These are phyloP conservation scores for Tetrapisispora iriomotensis DNA, from an alignment of 805 yeast genomes.

Conservation along the genomic window DNA sequence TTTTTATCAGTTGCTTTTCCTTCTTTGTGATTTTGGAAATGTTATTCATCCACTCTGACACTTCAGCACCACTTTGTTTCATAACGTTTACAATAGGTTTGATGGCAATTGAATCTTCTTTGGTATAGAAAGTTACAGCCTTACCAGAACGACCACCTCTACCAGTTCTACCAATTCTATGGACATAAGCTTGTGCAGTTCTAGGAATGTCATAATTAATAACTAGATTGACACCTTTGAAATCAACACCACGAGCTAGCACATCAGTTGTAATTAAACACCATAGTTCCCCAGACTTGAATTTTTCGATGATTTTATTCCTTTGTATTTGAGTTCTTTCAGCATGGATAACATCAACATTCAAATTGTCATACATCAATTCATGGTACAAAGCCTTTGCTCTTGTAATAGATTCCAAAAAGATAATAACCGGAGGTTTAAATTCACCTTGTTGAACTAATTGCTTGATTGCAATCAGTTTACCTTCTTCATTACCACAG, in stretches of 20 bases:
- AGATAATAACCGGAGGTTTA: conserved; percentile 86
- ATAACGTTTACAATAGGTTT: conserved; percentile 87
- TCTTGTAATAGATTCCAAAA: conserved; percentile 82
- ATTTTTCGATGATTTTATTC: conserved; percentile 71
- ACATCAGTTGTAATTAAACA: conserved; percentile 95
- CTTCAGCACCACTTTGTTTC: conserved; percentile 78
- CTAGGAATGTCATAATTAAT: conserved; percentile 95
- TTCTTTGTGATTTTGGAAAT: conserved; percentile 53
- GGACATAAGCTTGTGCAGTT: conserved; percentile 89
- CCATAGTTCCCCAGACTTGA: conserved; percentile 89
- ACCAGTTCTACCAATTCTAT: conserved; percentile 97
- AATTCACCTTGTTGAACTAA: conserved; percentile 76
- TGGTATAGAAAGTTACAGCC: conserved; percentile 89
- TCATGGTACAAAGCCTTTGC: conserved; percentile 95
- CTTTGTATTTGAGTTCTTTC: conserved; percentile 87
- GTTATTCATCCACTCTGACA: conserved; percentile 74
- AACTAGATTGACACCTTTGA: conserved; percentile 88
- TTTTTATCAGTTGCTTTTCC: conserved; percentile 52
- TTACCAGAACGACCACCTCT: conserved; percentile 82
- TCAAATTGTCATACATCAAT: conserved; percentile 77
- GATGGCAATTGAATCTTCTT: conserved; percentile 67
- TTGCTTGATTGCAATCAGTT: conserved; percentile 81
- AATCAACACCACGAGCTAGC: conserved; percentile 92
- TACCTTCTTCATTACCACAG: conserved; percentile 95
- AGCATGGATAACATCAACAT: conserved; percentile 93